A percentile compares a stretch with the other conserved stretches of the same genome.
Evolutionary conservation across 805 yeast genomes (phyloP).

Genomic region (Starmerella khaoyaiensis): DNA sequence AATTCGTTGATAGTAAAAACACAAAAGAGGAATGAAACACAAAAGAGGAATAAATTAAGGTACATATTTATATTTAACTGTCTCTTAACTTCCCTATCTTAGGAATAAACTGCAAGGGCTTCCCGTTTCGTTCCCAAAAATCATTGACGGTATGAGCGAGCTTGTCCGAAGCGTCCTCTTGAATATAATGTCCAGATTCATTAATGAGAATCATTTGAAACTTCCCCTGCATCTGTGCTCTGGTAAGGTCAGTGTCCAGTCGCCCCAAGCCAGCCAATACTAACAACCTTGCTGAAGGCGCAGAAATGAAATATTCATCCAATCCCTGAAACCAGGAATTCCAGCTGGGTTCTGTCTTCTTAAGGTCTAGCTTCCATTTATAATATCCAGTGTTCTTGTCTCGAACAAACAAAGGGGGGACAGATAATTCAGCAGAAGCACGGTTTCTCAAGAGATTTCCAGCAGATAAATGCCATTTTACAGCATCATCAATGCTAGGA

Average conservation of each 20-base stretch:
- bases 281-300: constrained; percentile 52
- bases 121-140: constrained; percentile 28
- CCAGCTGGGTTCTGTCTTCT: constrained; percentile 60
- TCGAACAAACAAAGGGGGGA: constrained; percentile 48
- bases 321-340: constrained; percentile 61
- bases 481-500: constrained; percentile 40
- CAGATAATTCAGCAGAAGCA: constrained; percentile 59
- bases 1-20: no score
- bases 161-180: constrained; percentile 72
- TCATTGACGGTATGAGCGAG: constrained; percentile 41
- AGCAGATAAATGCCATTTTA: constrained; percentile 63
- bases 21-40: no score
- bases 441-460: constrained; percentile 41
- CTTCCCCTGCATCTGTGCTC: constrained; percentile 96
- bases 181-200: constrained; percentile 86
- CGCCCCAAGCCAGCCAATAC: constrained; percentile 82
- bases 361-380: constrained; percentile 55
- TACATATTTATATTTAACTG: no score
- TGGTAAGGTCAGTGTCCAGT: constrained; percentile 69
- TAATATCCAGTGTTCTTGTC: constrained; percentile 24
- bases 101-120: constrained; percentile 24
- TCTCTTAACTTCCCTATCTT: constrained; percentile 27
- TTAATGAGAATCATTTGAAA: constrained; percentile 77
- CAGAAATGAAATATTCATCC: constrained; percentile 40
- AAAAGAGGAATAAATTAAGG: no score